Evolutionary conservation across 1,284 basidiomycete species (phyloP).

Genomic region (Polyporus tsugae): DNA sequence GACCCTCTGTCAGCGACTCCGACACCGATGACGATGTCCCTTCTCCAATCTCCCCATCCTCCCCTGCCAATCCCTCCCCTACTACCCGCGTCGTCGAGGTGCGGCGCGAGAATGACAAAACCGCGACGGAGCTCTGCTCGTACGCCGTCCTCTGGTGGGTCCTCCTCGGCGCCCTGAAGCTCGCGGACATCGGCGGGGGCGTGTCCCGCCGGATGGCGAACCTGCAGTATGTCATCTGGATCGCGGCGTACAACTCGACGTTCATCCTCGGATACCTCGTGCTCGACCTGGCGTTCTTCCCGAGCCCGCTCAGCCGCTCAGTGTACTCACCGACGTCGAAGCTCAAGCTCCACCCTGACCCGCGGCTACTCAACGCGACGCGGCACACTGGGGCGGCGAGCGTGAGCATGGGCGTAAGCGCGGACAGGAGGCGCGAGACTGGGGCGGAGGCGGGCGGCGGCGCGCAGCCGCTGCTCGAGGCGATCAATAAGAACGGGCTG

Average conservation of each 20-base stretch:
- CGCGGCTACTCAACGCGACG: constrained; percentile 28
- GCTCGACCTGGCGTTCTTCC: constrained; percentile 77
- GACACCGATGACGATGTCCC: constrained; percentile 31
- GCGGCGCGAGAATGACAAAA: constrained; percentile 70
- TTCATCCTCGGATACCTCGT: constrained; percentile 87
- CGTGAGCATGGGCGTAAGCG: background rate
- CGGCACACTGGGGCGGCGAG: constrained; percentile 11
- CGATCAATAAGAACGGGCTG: constrained; percentile 86
- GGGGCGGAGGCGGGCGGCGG: constrained; percentile 16
- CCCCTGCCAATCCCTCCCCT: constrained; percentile 4
- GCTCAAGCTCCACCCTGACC: constrained; percentile 45
- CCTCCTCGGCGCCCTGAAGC: constrained; percentile 53
- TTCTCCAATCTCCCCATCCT: constrained; percentile 5
- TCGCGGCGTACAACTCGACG: constrained; percentile 87
- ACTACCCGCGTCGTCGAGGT: constrained; percentile 11
- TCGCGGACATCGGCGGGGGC: constrained; percentile 52
- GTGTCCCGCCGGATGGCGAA: constrained; percentile 90
- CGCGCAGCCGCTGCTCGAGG: constrained; percentile 72
- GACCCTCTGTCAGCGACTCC: constrained; percentile 35
- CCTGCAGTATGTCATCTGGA: constrained; percentile 90
- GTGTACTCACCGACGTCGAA: constrained; percentile 49
- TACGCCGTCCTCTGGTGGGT: constrained; percentile 86
- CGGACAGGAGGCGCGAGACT: constrained; percentile 7
- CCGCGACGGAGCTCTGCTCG: constrained; percentile 77
- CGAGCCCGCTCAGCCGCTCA: constrained; percentile 48